Conservation (phyloP, 768 basidiomycete species). For the Russula virescens region DNA sequence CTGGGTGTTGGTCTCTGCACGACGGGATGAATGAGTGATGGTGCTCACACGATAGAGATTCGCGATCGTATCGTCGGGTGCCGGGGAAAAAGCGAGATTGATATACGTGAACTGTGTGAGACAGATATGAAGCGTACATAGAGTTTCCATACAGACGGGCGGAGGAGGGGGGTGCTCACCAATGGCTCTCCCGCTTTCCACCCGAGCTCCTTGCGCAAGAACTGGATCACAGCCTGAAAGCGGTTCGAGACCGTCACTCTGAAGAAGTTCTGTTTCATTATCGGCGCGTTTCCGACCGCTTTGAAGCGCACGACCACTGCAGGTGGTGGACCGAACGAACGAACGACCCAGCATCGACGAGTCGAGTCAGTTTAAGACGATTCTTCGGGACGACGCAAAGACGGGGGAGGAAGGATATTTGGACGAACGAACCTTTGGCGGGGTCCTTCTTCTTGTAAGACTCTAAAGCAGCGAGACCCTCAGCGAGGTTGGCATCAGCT, state of each 20-base stretch:
- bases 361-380: conserved; percentile 8
- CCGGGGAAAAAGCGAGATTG: conserved; percentile 71
- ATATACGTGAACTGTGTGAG: conserved; percentile 62
- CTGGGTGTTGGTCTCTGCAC: not conserved
- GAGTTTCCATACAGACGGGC: not conserved
- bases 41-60: conserved; percentile 57
- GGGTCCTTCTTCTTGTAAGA: conserved; percentile 83
- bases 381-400: too few relatives aligned
- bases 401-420: too few relatives aligned
- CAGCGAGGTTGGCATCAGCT: conserved; percentile 29
- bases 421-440: conserved; percentile 66
- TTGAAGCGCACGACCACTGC: conserved; percentile 95
- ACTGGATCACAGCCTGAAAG: conserved; percentile 93
- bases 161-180: conserved; percentile 40
- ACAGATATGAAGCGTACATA: not conserved
- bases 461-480: conserved; percentile 69
- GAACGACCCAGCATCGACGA: not conserved
- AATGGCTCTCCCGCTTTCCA: conserved; percentile 84
- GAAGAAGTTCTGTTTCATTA: conserved; percentile 99
- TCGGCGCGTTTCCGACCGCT: conserved; percentile 94
- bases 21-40: not conserved
- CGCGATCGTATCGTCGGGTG: conserved; percentile 69
- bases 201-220: conserved; percentile 81
- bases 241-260: conserved; percentile 93
- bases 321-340: too few relatives aligned